These are phyloP conservation scores for Xylaria sp. DNA, from an alignment of 2,329 filamentous ascomycete species.

Conservation along the genomic window DNA sequence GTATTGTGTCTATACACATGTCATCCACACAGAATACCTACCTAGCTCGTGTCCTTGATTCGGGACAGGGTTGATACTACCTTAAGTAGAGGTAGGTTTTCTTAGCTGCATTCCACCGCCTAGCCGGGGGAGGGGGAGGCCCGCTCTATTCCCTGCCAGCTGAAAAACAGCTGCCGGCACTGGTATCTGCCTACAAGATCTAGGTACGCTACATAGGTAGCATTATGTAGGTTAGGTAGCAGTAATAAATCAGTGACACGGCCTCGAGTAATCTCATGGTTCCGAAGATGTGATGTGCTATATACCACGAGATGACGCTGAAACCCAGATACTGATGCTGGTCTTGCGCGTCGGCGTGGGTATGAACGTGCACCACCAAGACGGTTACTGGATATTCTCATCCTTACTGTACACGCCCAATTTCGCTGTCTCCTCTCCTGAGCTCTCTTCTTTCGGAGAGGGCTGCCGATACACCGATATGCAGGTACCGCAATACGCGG, in stretches of 20 bases:
- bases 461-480: conserved; percentile 43
- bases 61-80: too few species aligned
- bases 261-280: not conserved
- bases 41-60: too few species aligned
- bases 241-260: conserved; percentile 2
- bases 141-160: conserved; percentile 2
- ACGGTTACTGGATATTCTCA: not conserved
- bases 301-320: conserved; percentile 16
- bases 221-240: not conserved
- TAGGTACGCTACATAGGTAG: not conserved
- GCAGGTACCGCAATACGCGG: conserved; percentile 41
- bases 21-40: too few species aligned
- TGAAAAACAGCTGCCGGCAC: conserved; percentile 4
- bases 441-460: conserved; percentile 33
- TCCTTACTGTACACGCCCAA: not conserved
- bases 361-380: not conserved
- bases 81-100: too few species aligned
- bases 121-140: not conserved
- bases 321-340: conserved; percentile 2
- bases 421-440: not conserved
- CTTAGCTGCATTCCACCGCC: too few species aligned
- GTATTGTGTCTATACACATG: too few species aligned
- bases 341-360: not conserved
- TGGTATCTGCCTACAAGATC: not conserved
- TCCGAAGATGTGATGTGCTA: conserved; percentile 8